Evolutionary conservation across 768 basidiomycete genomes (phyloP).

Genomic region (Lentinula sp.): DNA sequence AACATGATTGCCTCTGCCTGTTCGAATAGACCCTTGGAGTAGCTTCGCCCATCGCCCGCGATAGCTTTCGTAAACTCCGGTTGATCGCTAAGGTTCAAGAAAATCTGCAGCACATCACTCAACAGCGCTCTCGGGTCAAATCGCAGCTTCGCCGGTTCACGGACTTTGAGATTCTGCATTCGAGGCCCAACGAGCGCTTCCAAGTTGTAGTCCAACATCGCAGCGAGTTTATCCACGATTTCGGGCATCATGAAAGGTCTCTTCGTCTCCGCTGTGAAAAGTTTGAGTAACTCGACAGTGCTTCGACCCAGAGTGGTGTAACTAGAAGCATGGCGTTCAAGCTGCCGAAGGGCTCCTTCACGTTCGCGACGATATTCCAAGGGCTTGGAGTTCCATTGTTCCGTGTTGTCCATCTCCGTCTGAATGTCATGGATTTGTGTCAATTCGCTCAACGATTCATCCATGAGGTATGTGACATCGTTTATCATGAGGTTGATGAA

Average conservation of each 20-base stretch:
- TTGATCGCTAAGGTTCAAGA: conserved; percentile 79
- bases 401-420: conserved; percentile 73
- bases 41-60: conserved; percentile 92
- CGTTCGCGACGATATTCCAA: conserved; percentile 78
- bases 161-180: conserved; percentile 80
- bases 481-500: conserved; percentile 99
- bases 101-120: conserved; percentile 84
- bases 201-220: conserved; percentile 95
- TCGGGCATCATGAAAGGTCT: conserved; percentile 94
- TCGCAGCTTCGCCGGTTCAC: conserved; percentile 81
- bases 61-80: conserved; percentile 78
- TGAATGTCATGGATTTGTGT: conserved; percentile 86
- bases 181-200: conserved; percentile 84
- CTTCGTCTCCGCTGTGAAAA: conserved; percentile 89
- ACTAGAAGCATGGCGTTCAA: conserved; percentile 80
- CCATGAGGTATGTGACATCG: conserved; percentile 97
- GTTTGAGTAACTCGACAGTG: conserved; percentile 85
- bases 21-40: conserved; percentile 78
- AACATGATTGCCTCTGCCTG: conserved; percentile 63
- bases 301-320: conserved; percentile 85
- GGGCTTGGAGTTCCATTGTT: conserved; percentile 62
- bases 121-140: conserved; percentile 83
- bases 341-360: conserved; percentile 65
- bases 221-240: conserved; percentile 91
- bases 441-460: conserved; percentile 88